A percentile compares a stretch with the other conserved stretches of the same genome.
Evolutionary conservation across 2,329 filamentous ascomycete genomes (phyloP).

Genomic region (Beauveria medogensis): DNA sequence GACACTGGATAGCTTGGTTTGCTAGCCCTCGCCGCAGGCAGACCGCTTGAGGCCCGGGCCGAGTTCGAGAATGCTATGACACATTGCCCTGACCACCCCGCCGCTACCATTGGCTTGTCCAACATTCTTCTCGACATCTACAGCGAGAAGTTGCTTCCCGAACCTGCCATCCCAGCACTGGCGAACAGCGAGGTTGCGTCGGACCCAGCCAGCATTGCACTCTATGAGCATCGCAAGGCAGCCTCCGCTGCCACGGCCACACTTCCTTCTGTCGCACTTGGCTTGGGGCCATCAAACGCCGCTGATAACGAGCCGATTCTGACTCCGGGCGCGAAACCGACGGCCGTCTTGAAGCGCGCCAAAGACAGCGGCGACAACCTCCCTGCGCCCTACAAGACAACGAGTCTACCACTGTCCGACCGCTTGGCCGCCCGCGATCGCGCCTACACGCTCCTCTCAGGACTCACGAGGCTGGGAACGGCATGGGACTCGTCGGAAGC

Average conservation of each 20-base stretch:
- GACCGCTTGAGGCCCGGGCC: conserved; percentile 60
- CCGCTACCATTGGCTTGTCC: conserved; percentile 73
- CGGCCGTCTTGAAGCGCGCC: conserved; percentile 18
- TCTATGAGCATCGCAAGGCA: conserved; percentile 10
- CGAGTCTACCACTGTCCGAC: conserved; percentile 64
- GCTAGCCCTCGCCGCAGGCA: conserved; percentile 53
- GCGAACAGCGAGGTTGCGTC: conserved; percentile 14
- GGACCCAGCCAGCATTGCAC: conserved; percentile 12
- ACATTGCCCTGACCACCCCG: conserved; percentile 70
- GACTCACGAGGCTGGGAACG: conserved; percentile 73
- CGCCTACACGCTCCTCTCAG: conserved; percentile 74
- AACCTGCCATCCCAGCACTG: conserved; percentile 42
- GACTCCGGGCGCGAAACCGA: conserved; percentile 10
- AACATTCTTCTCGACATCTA: conserved; percentile 84
- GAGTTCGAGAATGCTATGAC: conserved; percentile 78
- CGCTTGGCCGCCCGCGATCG: conserved; percentile 84
- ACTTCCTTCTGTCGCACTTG: conserved; percentile 39
- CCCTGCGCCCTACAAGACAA: conserved; percentile 45
- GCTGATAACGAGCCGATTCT: conserved; percentile 17
- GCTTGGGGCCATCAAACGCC: conserved; percentile 28
- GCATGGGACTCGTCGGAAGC: conserved; percentile 92
- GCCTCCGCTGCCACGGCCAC: conserved; percentile 9
- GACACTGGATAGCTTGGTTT: conserved; percentile 49
- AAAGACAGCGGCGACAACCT: conserved; percentile 28
- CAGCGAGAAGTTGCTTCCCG: conserved; percentile 56